A percentile compares a stretch with the other conserved stretches of the same genome.
Conservation (phyloP, 257 asterid species). For the Solanum raphanifolium region DNA sequence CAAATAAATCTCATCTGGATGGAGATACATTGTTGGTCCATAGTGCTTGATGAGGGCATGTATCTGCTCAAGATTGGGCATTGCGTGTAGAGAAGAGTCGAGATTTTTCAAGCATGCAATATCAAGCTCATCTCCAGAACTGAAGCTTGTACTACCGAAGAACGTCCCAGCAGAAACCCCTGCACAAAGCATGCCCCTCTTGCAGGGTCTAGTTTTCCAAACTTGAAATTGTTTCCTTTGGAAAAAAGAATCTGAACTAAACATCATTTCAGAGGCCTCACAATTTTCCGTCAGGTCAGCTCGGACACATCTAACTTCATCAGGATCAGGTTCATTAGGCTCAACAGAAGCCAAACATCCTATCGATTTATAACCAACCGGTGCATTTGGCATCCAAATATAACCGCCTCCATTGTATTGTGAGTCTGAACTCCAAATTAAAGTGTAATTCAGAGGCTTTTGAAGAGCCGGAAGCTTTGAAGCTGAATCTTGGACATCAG, state of each 20-base stretch:
- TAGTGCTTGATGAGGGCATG: constrained; percentile 62
- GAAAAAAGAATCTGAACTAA: constrained; percentile 24
- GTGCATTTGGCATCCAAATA: constrained; percentile 79
- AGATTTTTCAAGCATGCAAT: constrained; percentile 65
- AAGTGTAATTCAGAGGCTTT: constrained; percentile 54
- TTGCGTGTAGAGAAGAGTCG: constrained; percentile 35
- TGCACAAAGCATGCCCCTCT: constrained; percentile 48
- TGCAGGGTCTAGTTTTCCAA: constrained; percentile 57
- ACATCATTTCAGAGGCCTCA: constrained; percentile 36
- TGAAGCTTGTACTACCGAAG: constrained; percentile 22
- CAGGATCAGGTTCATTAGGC: constrained; percentile 42
- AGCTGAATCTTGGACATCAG: constrained; percentile 15
- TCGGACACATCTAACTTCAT: constrained; percentile 64
- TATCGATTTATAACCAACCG: constrained; percentile 49
- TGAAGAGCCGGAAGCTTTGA: constrained; percentile 40
- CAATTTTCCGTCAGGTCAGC: constrained; percentile 58
- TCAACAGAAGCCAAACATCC: constrained; percentile 48
- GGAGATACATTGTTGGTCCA: constrained; percentile 75
- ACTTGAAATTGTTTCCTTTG: constrained; percentile 26
- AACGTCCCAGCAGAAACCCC: constrained; percentile 76
- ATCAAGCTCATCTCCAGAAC: constrained; percentile 16
- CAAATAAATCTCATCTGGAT: constrained; percentile 65
- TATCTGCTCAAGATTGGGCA: constrained; percentile 73
- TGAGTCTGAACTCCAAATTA: constrained; percentile 41
- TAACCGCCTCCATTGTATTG: constrained; percentile 35